Evolutionary conservation across 495 filamentous ascomycete species (phyloP), one percentile per base, ranked within the genome.

Genomic region (Podospora tetraspora): DNA sequence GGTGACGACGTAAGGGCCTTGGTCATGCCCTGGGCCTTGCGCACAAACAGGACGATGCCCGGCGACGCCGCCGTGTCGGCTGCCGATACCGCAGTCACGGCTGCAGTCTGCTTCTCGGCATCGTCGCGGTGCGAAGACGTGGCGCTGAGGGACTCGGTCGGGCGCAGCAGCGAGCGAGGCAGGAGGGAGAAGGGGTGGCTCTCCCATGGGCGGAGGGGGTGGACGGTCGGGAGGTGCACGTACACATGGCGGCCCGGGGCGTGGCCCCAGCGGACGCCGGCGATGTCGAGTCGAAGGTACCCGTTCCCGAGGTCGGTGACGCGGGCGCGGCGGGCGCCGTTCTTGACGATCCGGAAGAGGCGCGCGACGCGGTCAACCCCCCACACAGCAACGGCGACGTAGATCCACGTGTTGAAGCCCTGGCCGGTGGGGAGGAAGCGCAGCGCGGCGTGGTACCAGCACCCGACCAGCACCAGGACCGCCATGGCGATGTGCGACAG

Each of bases 381-480:
- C 57, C 57, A 59, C 57, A 59, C 57, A 22, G 57, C 57, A 22
- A 24, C 57, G n/a, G 57, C 57, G n/a, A 59, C 57, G 57, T 59
- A 59, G n/a, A 59, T 59, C 57, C 57, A 59, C n/a, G 57, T 59
- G 57, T 59, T 59, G 57, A 59, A 59, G 21, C 57, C 57, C n/a
- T 59, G 57, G n/a, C 57, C 57, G 57, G 57, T 59, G 13, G 57
- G 57, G 8, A 59, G 57, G 57, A 67, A 58, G 23, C 66, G 37
- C 59, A 70, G 29, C 10, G 68, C 59, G 30, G 80, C 66, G 68
- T 85, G 84, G 37, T 79, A 80, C 75, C 77, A 84, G 66, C 75
- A 79, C 8, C 79, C 83, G 0, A 78, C 77, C 13, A 84, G 37
- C 21, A 75, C 61, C 63, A 83, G 62, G 22, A 80, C 72, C 1